phyloP scores from a whole-genome alignment of 1,284 basidiomycete genomes.

The Melanopsichium pennsylvanicum region DNA sequence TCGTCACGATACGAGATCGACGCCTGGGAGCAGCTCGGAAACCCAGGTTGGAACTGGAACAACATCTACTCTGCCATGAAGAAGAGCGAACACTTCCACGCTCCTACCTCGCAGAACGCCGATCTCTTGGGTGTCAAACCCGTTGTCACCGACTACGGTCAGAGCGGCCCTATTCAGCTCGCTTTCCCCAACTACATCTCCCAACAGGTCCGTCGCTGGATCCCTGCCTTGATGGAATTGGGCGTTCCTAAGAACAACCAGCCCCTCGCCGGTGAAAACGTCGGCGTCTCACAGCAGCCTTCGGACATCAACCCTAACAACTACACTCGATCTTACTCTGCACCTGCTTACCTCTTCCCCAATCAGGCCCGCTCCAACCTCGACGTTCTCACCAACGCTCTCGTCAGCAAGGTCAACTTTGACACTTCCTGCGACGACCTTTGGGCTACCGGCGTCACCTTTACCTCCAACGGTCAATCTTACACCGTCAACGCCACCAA shows the following conservation, averaged over 20 bases:
- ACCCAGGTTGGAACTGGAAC: constrained; percentile 65
- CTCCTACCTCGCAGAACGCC: constrained; percentile 50
- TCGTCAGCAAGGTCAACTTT: constrained; percentile 55
- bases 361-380: constrained; percentile 52
- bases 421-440: constrained; percentile 13
- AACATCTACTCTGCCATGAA: constrained; percentile 66
- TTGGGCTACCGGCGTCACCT: constrained; percentile 47
- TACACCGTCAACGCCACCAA: constrained; percentile 49
- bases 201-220: constrained; percentile 50
- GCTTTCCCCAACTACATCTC: constrained; percentile 59
- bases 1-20: constrained; percentile 62
- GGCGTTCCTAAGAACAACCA: constrained; percentile 48
- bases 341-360: constrained; percentile 58
- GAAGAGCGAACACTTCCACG: constrained; percentile 64
- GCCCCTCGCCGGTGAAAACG: constrained; percentile 56
- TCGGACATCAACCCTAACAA: constrained; percentile 57
- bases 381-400: constrained; percentile 49
- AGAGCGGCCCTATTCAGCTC: constrained; percentile 55
- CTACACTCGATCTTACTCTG: constrained; percentile 60
- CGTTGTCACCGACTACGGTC: constrained; percentile 57
- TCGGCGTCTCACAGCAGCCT: constrained; percentile 58
- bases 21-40: constrained; percentile 57
- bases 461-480: constrained; percentile 37
- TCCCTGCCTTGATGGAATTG: constrained; percentile 40
- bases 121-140: constrained; percentile 47